phyloP scores from a whole-genome alignment of 2,329 filamentous ascomycete species.

The Graphium sp. region DNA sequence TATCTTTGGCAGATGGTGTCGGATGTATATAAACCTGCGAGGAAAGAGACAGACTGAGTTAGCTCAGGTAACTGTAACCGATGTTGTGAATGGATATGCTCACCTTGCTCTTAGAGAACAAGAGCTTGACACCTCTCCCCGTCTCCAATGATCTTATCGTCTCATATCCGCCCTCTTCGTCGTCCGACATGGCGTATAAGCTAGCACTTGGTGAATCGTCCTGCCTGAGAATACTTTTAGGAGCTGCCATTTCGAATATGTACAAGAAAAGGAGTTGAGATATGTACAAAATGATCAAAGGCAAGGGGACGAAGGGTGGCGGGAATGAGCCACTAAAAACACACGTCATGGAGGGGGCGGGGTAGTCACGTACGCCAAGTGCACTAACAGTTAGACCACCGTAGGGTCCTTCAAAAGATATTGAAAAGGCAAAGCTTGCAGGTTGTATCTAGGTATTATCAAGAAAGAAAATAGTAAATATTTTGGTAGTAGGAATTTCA shows the following conservation, averaged over 20 bases:
- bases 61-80: too few relatives aligned
- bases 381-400: too few relatives aligned
- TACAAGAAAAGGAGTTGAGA: background rate
- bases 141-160: slow-evolving; percentile 70
- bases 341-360: too few relatives aligned
- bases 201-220: slow-evolving; percentile 63
- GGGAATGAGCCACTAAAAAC: too few relatives aligned
- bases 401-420: too few relatives aligned
- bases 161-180: slow-evolving; percentile 89
- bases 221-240: too few relatives aligned
- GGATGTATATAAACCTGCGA: slow-evolving; percentile 85
- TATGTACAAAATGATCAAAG: background rate
- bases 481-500: too few relatives aligned
- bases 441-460: too few relatives aligned
- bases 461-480: too few relatives aligned
- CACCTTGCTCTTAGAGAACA: slow-evolving; percentile 95
- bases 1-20: slow-evolving; percentile 83
- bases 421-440: too few relatives aligned
- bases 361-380: too few relatives aligned
- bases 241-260: slow-evolving; percentile 7
- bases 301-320: too few relatives aligned
- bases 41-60: slow-evolving; percentile 5
- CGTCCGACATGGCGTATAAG: slow-evolving; percentile 92
- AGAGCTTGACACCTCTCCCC: slow-evolving; percentile 74
- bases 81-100: slow-evolving; percentile 9